Conservation (phyloP, 1,284 basidiomycete genomes). For the Sanghuangporus baumii region DNA sequence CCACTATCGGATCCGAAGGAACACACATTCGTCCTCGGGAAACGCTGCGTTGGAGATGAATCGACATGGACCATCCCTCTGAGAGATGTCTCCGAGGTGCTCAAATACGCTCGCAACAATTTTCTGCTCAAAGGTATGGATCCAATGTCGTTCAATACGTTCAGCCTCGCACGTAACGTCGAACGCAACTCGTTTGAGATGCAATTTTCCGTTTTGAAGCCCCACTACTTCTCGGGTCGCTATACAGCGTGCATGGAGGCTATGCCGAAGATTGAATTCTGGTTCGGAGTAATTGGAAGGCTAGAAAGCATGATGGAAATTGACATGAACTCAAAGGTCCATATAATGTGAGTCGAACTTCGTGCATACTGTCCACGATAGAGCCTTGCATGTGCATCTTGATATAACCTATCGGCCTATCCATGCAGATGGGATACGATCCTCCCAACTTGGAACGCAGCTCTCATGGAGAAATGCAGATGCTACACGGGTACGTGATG, state of each 20-base stretch:
- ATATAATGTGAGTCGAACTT: not conserved
- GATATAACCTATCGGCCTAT: not conserved
- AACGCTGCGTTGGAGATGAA: constrained; percentile 9
- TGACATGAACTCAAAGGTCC: not conserved
- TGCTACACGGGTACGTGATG: not conserved
- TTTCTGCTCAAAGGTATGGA: not conserved
- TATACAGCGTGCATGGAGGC: constrained; percentile 4
- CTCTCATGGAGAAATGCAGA: not conserved
- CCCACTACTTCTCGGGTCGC: not conserved
- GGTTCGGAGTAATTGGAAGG: not conserved
- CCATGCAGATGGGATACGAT: not conserved
- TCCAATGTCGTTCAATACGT: constrained; percentile 2
- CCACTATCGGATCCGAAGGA: not conserved
- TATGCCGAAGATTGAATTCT: not conserved
- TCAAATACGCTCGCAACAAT: not conserved
- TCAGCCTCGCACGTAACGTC: not conserved
- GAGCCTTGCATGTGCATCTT: no score
- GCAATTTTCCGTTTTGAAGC: not conserved
- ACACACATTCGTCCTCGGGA: not conserved
- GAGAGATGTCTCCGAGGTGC: not conserved
- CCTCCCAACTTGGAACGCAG: not conserved
- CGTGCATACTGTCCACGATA: no score
- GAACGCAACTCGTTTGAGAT: not conserved
- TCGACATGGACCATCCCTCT: constrained; percentile 7
- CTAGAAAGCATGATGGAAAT: not conserved